A percentile compares a stretch with the other conserved stretches of the same genome.
Conservation (phyloP, 177 flowering plant genomes). For the Telopea speciosissima region DNA sequence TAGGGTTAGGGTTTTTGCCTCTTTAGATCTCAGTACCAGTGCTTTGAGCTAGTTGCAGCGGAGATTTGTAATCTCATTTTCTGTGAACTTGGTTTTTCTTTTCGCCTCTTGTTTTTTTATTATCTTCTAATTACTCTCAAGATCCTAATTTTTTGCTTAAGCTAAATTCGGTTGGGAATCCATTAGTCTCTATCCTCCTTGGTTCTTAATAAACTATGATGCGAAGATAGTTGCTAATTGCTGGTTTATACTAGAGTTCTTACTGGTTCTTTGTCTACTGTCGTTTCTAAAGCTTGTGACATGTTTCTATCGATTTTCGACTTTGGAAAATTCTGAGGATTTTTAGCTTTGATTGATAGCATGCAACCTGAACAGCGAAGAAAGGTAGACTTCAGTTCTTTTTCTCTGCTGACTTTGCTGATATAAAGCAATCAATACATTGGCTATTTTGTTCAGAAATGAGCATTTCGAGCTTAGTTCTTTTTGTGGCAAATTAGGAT, state of each 20-base stretch:
- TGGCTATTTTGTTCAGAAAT: too few species aligned
- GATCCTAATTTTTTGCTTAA: not conserved
- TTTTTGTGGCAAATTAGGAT: too few species aligned
- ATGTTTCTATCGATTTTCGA: conserved; percentile 3
- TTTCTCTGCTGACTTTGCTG: too few species aligned
- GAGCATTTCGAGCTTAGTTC: too few species aligned
- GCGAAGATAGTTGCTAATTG: not conserved
- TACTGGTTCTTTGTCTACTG: not conserved
- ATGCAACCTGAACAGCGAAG: conserved; percentile 84
- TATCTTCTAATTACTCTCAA: too few species aligned
- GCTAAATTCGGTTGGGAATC: not conserved
- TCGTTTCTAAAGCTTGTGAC: conserved; percentile 7
- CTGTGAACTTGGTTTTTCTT: not conserved
- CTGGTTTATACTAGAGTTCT: not conserved
- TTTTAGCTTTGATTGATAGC: conserved; percentile 34
- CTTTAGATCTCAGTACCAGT: not conserved
- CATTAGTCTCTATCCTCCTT: not conserved
- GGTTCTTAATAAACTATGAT: not conserved
- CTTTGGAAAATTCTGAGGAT: conserved; percentile 3
- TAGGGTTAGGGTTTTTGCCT: not conserved
- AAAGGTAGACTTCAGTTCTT: conserved; percentile 67
- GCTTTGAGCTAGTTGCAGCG: not conserved
- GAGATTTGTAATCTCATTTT: not conserved
- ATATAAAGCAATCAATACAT: too few species aligned
- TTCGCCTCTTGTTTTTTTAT: too few species aligned